Percentiles rank a stretch among this genome's conserved stretches.
Conservation (phyloP, 768 basidiomycete species). For the Dentipellis fragilis region DNA sequence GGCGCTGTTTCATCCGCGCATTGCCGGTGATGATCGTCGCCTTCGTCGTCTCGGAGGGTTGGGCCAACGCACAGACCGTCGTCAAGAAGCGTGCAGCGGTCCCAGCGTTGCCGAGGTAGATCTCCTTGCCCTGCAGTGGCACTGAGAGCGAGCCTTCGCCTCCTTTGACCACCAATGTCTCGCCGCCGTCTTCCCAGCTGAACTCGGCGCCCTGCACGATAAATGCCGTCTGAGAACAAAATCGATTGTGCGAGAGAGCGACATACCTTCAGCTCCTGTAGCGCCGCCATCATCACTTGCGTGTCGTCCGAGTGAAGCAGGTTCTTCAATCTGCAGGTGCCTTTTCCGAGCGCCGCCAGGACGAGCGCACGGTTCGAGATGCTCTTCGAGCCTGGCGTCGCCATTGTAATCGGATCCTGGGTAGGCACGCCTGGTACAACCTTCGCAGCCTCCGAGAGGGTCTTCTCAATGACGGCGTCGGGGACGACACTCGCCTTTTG, state of each 20-base stretch:
- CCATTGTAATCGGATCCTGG: conserved; percentile 48
- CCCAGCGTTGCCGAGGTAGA: conserved; percentile 96
- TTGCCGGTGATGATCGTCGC: conserved; percentile 90
- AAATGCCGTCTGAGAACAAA: background rate
- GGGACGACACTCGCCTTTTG: conserved; percentile 79
- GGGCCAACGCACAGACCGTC: conserved; percentile 88
- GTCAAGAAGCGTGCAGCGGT: conserved; percentile 97
- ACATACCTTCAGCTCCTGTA: conserved; percentile 74
- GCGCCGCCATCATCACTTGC: conserved; percentile 96
- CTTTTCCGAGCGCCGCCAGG: conserved; percentile 83
- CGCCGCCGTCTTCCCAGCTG: conserved; percentile 92
- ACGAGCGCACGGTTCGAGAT: conserved; percentile 93
- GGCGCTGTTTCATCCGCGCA: conserved; percentile 97
- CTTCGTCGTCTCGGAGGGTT: conserved; percentile 28
- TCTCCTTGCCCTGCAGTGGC: conserved; percentile 71
- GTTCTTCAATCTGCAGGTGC: conserved; percentile 82
- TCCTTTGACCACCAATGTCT: conserved; percentile 87
- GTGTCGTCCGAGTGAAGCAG: conserved; percentile 96
- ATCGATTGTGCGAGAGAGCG: background rate
- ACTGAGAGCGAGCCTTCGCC: conserved; percentile 72
- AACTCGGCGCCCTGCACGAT: conserved; percentile 72
- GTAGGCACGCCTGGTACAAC: conserved; percentile 62
- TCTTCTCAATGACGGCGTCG: conserved; percentile 75
- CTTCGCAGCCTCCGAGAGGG: conserved; percentile 69
- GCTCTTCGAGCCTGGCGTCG: conserved; percentile 93